Base-by-base conservation (phyloP, 2,329 filamentous ascomycete genomes). In the Macroventuria anomochaeta region DNA sequence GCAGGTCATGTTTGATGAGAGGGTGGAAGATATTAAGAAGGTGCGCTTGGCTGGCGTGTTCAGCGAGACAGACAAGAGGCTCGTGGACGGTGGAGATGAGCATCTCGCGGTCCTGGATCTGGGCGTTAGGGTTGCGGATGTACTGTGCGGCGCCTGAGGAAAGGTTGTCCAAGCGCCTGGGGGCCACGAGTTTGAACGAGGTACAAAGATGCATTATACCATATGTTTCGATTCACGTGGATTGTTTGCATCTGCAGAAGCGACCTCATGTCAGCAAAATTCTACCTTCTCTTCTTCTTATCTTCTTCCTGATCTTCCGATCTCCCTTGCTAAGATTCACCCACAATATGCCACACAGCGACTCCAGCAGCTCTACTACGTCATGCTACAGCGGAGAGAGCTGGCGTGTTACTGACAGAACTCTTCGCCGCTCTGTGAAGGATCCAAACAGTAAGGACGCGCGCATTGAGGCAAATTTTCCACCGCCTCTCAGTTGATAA, bases 11-110 rank as follows among this genome's bases (percentile, higher is more conserved):
- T 90, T 85, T 70, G 91, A 96, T 68, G 95, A 97, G 73, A 83
- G 87, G 7, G 88, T 97, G 20, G 85, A 86, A 0, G 91, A 97
- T 68, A 76, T 85, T 11, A 90, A 96, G 70, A 99, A 99, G 79
- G 96, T 93, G 71, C 88, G 88, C 73, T 93, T 99, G 54, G 88
- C 93, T 40, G 81, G 90, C 58, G 81, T 93, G 3, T 99, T 99
- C 71, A 97, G 93, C 0, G 93, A 97, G 74, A 83, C 93, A 23
- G 95, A 99, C 72, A 97, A 97, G 81, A 84, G 95, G 61, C 77
- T 99, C 39, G 89, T 96, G 5, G 96, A 99, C 74, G 95, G 95
- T 7, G 89, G 93, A 2, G 95, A 99, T 70, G 95, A 99, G 77
- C 93, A 99, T 72, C 79, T 99, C 20, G 91, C 90, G 1, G 89